A percentile compares a stretch with the other conserved stretches of the same genome.
Conservation (phyloP, 495 filamentous ascomycete species). For the Melanomma pulvis-pyrius region DNA sequence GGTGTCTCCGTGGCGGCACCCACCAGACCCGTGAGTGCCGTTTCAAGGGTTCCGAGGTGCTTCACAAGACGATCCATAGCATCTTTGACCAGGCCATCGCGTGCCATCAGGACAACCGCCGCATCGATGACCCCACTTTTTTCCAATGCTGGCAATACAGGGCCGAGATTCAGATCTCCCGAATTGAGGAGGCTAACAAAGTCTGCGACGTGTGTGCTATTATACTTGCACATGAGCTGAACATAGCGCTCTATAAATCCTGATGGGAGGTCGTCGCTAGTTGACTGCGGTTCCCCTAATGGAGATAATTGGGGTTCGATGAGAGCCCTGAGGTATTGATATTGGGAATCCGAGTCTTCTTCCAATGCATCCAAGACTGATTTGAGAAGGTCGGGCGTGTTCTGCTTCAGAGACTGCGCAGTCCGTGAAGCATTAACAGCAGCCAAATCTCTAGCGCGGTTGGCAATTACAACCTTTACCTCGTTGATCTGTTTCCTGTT, state of each 20-base stretch:
- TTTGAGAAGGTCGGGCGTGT: constrained; percentile 72
- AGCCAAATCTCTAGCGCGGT: constrained; percentile 68
- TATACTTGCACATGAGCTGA: constrained; percentile 82
- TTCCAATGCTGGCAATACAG: constrained; percentile 85
- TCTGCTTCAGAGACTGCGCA: constrained; percentile 68
- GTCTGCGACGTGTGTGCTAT: constrained; percentile 78
- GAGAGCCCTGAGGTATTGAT: constrained; percentile 74
- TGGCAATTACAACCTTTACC: constrained; percentile 69
- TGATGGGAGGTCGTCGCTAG: constrained; percentile 43
- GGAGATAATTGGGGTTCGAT: constrained; percentile 66
- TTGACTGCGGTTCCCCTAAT: constrained; percentile 46
- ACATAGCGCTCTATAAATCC: constrained; percentile 83
- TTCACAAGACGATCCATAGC: constrained; percentile 82
- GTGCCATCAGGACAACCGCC: constrained; percentile 85
- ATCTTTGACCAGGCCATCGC: constrained; percentile 80
- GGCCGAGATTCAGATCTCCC: constrained; percentile 77
- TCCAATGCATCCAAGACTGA: constrained; percentile 66
- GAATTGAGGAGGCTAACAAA: constrained; percentile 80
- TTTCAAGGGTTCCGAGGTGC: constrained; percentile 77
- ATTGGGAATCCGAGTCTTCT: constrained; percentile 66
- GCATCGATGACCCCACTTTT: constrained; percentile 88
- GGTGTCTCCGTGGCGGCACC: constrained; percentile 56
- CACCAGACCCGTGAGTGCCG: constrained; percentile 74
- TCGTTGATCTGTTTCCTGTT: constrained; percentile 75
- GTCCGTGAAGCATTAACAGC: constrained; percentile 68